Conservation (phyloP, 129 eudicot species). For the Deinandra increscens region DNA sequence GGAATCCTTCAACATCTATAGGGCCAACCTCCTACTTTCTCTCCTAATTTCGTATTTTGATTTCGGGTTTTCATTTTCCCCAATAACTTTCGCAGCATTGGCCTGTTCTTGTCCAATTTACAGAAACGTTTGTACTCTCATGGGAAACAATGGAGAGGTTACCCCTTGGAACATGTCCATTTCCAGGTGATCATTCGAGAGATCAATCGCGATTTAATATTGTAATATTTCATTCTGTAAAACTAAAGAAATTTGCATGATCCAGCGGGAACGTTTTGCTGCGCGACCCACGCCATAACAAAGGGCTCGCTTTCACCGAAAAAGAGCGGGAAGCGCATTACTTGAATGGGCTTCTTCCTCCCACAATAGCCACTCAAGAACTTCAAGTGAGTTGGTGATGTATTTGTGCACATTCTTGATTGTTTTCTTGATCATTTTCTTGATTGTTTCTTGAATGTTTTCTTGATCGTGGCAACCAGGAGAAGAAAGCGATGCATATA, state of each 20-base stretch:
- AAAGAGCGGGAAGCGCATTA: constrained; percentile 79
- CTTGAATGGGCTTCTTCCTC: constrained; percentile 83
- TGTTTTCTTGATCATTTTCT: not conserved
- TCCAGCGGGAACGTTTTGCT: constrained; percentile 62
- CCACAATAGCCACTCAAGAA: constrained; percentile 58
- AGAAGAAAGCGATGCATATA: constrained; percentile 56
- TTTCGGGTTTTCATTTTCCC: not conserved
- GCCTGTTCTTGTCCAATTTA: constrained; percentile 15
- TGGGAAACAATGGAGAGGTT: constrained; percentile 59
- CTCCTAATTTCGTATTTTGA: constrained; percentile 19
- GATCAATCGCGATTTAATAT: not conserved
- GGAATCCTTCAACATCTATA: constrained; percentile 29
- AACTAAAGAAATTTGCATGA: not conserved
- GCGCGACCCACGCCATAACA: constrained; percentile 83
- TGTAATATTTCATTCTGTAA: not conserved
- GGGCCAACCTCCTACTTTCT: constrained; percentile 35
- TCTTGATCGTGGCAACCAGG: constrained; percentile 44
- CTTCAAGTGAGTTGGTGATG: constrained; percentile 47
- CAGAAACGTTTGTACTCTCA: constrained; percentile 5
- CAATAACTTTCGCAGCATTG: too few relatives aligned
- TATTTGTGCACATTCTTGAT: not conserved
- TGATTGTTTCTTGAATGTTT: not conserved
- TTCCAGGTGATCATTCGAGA: constrained; percentile 61
- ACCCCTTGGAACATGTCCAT: constrained; percentile 89
- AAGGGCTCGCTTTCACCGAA: constrained; percentile 79